These are phyloP conservation scores for Candida piceae DNA, from an alignment of 805 yeast species.

Conservation along the genomic window DNA sequence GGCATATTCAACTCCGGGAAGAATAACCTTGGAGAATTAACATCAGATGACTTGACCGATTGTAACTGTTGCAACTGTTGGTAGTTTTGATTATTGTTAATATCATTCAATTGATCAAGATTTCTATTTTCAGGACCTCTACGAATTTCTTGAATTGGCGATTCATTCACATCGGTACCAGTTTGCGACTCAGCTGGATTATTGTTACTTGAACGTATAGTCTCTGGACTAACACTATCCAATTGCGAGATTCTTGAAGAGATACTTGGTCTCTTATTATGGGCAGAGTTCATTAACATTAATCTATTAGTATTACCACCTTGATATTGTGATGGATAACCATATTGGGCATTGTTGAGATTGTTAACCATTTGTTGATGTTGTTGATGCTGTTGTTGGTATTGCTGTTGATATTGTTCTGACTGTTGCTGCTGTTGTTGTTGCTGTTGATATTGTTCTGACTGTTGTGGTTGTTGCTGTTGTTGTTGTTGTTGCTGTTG, in stretches of 20 bases:
- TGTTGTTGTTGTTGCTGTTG: slow-evolving; percentile 4
- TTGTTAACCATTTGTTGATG: slow-evolving; percentile 5
- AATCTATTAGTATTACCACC: slow-evolving; percentile 13
- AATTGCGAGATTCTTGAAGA: slow-evolving; percentile 6
- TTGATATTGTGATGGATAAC: slow-evolving; percentile 9
- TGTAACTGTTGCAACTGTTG: slow-evolving; percentile 2
- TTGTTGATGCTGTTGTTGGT: slow-evolving; percentile 6
- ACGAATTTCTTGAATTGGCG: slow-evolving; percentile 27
- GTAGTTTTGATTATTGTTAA: not conserved
- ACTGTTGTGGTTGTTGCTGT: slow-evolving; percentile 1
- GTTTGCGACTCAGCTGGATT: too few species aligned
- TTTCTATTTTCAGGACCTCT: slow-evolving; percentile 29
- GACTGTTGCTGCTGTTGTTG: slow-evolving; percentile 1
- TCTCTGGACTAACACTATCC: not conserved
- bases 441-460: not conserved
- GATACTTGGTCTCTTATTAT: slow-evolving; percentile 13
- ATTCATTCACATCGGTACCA: slow-evolving; percentile 14
- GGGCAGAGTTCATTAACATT: slow-evolving; percentile 27
- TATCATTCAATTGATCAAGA: slow-evolving; percentile 12
- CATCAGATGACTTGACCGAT: too few species aligned
- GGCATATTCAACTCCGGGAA: slow-evolving; percentile 23
- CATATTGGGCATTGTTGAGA: slow-evolving; percentile 10
- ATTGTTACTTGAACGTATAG: too few species aligned
- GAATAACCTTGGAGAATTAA: slow-evolving; percentile 25
- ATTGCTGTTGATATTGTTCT: slow-evolving; percentile 1